A percentile compares a stretch with the other conserved stretches of the same genome.
Evolutionary conservation across 192 early-diverging fungal species (phyloP).

Genomic region (Dispira simplex): DNA sequence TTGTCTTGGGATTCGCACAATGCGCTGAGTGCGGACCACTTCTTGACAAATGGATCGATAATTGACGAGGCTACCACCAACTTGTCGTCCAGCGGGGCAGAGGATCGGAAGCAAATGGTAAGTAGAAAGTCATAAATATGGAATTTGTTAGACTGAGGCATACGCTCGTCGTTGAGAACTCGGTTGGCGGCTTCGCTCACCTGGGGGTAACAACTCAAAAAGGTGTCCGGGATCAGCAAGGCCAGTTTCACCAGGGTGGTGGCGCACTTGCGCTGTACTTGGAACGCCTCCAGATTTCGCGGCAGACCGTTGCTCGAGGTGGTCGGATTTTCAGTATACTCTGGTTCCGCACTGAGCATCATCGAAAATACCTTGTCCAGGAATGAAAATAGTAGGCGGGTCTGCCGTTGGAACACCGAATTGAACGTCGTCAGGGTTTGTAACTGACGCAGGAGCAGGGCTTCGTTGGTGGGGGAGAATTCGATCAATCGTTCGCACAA

Average conservation of each 20-base stretch:
- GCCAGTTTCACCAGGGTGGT: conserved; percentile 9
- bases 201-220: conserved; percentile 4
- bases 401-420: not conserved
- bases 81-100: conserved; percentile 2
- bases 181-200: conserved; percentile 1
- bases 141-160: conserved; percentile 1
- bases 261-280: conserved; percentile 8
- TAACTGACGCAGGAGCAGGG: not conserved
- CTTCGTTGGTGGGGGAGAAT: not conserved
- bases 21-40: not conserved
- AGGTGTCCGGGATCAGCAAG: conserved; percentile 5
- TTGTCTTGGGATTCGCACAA: not conserved
- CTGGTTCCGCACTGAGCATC: conserved; percentile 1
- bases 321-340: not conserved
- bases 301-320: not conserved
- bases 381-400: not conserved
- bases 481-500: not conserved
- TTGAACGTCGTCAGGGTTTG: not conserved
- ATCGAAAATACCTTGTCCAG: conserved; percentile 9
- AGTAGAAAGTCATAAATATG: conserved; percentile 11
- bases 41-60: not conserved
- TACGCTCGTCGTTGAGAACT: not conserved
- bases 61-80: not conserved
- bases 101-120: conserved; percentile 7
- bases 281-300: not conserved